These are phyloP conservation scores for Phaseolus coccineus DNA, from an alignment of 331 rosid genomes.

Conservation along the genomic window DNA sequence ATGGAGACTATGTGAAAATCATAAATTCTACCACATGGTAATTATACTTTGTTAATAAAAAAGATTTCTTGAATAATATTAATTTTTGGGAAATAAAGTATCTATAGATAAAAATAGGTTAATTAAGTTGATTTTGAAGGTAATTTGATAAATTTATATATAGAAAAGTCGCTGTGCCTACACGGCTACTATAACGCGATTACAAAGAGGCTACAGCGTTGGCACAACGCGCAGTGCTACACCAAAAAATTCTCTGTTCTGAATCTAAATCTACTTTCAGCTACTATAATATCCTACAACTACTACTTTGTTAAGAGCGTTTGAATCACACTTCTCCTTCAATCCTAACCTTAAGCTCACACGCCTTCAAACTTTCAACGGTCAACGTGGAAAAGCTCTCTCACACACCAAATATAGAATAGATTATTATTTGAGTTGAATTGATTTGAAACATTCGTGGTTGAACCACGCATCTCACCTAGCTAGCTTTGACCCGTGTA, in stretches of 20 bases:
- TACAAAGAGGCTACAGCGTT: not conserved
- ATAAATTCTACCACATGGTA: too few relatives aligned
- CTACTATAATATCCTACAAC: not conserved
- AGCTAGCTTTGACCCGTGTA: conserved; percentile 54
- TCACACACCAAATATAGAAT: not conserved
- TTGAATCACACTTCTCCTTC: not conserved
- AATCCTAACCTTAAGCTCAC: not conserved
- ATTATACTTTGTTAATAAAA: too few relatives aligned
- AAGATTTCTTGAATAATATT: too few relatives aligned
- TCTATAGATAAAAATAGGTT: too few relatives aligned
- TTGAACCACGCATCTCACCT: conserved; percentile 27
- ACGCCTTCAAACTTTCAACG: conserved; percentile 54
- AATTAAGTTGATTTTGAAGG: too few relatives aligned
- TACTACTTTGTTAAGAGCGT: not conserved
- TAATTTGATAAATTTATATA: too few relatives aligned
- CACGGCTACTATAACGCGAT: not conserved
- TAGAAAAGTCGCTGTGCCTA: not conserved
- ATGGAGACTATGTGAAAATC: too few relatives aligned
- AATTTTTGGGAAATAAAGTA: too few relatives aligned
- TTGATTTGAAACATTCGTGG: conserved; percentile 29
- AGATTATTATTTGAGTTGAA: not conserved
- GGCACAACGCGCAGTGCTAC: not conserved
- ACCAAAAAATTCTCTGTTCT: not conserved
- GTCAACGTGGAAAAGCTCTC: conserved; percentile 63
- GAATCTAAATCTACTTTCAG: too few relatives aligned